Conservation (phyloP, 495 filamentous ascomycete genomes). For the Geoglossum glabrum region DNA sequence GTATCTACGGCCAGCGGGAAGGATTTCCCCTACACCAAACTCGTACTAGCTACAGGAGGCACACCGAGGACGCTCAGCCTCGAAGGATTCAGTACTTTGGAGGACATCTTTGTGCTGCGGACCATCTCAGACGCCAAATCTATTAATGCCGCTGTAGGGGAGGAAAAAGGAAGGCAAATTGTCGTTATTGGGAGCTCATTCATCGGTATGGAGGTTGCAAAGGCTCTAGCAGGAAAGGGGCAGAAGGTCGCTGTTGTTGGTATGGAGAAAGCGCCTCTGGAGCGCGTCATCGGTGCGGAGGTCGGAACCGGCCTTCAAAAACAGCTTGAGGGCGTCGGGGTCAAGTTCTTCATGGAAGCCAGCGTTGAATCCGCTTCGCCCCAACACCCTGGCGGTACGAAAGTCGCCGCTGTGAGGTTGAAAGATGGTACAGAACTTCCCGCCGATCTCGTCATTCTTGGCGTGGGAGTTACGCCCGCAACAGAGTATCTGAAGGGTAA, state of each 20-base stretch:
- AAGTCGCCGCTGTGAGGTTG: slow-evolving; percentile 64
- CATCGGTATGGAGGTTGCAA: slow-evolving; percentile 92
- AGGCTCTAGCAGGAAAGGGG: slow-evolving; percentile 45
- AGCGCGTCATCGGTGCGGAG: slow-evolving; percentile 66
- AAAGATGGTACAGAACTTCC: slow-evolving; percentile 69
- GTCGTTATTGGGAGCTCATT: slow-evolving; percentile 83
- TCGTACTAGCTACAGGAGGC: slow-evolving; percentile 77
- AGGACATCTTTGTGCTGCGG: slow-evolving; percentile 71
- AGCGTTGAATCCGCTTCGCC: slow-evolving; percentile 62
- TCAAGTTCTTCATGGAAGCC: slow-evolving; percentile 69
- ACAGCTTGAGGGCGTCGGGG: slow-evolving; percentile 60
- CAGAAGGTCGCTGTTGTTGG: slow-evolving; percentile 83
- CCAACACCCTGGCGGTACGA: slow-evolving; percentile 36
- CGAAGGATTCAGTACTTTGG: slow-evolving; percentile 65
- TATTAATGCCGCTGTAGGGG: slow-evolving; percentile 60
- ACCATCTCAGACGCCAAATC: slow-evolving; percentile 49
- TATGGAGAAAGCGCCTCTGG: slow-evolving; percentile 70
- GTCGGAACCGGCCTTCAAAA: slow-evolving; percentile 64
- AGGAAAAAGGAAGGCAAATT: slow-evolving; percentile 66
- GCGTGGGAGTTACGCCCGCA: slow-evolving; percentile 71
- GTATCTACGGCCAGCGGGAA: slow-evolving; percentile 53
- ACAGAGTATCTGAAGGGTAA: slow-evolving; percentile 73
- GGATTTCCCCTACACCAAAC: slow-evolving; percentile 58
- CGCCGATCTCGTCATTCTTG: slow-evolving; percentile 78
- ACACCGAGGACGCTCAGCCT: slow-evolving; percentile 58